Evolutionary conservation across 2,329 filamentous ascomycete species (phyloP).

Genomic region (Pseudocercospora vitis): DNA sequence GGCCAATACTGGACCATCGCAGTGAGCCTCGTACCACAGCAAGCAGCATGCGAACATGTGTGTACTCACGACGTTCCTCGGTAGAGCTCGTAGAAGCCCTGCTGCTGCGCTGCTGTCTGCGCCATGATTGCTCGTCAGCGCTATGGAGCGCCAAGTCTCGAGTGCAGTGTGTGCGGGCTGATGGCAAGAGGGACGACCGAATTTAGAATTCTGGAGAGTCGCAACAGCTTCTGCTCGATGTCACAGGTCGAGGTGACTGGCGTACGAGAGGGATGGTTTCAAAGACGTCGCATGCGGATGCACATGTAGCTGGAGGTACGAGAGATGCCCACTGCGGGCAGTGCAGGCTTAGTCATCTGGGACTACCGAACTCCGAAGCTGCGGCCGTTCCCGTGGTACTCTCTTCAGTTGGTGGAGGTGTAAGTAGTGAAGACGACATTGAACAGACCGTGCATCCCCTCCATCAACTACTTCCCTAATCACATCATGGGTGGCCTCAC

Average conservation of each 20-base stretch:
- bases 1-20: constrained; percentile 68
- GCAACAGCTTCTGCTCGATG: constrained; percentile 13
- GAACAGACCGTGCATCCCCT: too few species aligned
- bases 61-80: constrained; percentile 87
- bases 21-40: neutral
- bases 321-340: constrained; percentile 3
- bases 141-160: too few species aligned
- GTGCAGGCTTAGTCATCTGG: neutral
- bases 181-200: too few species aligned
- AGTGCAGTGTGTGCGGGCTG: too few species aligned
- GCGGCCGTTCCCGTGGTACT: too few species aligned
- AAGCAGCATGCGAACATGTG: constrained; percentile 7
- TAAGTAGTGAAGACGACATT: too few species aligned
- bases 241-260: constrained; percentile 13
- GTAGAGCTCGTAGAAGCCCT: constrained; percentile 88
- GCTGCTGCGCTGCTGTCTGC: constrained; percentile 24
- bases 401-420: too few species aligned
- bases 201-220: neutral
- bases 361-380: constrained; percentile 7
- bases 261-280: constrained; percentile 4
- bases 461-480: constrained; percentile 12
- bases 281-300: constrained; percentile 2
- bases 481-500: constrained; percentile 37
- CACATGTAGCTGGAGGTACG: too few species aligned
- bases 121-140: too few species aligned